Evolutionary conservation across 495 filamentous ascomycete species (phyloP).

Genomic region (Delitschia confertaspora): DNA sequence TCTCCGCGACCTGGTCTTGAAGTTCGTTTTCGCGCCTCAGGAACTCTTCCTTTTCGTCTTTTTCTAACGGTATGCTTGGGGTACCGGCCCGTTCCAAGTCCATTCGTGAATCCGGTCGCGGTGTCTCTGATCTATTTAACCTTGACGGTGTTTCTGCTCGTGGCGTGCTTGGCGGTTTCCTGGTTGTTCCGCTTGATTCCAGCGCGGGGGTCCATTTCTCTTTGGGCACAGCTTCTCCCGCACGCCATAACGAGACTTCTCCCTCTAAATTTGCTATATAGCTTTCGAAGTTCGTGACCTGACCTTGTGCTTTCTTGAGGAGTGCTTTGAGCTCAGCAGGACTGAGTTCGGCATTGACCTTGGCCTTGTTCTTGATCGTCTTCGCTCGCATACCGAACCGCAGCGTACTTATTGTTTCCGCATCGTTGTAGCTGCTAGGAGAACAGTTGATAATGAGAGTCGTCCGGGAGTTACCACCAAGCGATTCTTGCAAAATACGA

Average conservation of each 20-base stretch:
- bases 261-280: slow-evolving; percentile 79
- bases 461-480: slow-evolving; percentile 94
- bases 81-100: slow-evolving; percentile 81
- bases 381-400: slow-evolving; percentile 96
- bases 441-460: slow-evolving; percentile 98
- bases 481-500: slow-evolving; percentile 87
- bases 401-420: slow-evolving; percentile 86
- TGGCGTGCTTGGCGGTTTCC: slow-evolving; percentile 52
- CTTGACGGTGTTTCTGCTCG: slow-evolving; percentile 74
- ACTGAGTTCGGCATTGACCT: slow-evolving; percentile 96
- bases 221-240: slow-evolving; percentile 78
- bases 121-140: slow-evolving; percentile 45
- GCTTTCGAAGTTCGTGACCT: slow-evolving; percentile 76
- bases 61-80: slow-evolving; percentile 79
- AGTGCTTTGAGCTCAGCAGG: slow-evolving; percentile 87
- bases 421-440: slow-evolving; percentile 95
- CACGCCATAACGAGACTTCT: slow-evolving; percentile 79
- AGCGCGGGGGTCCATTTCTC: slow-evolving; percentile 66
- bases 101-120: slow-evolving; percentile 68
- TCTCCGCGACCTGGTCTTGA: slow-evolving; percentile 91
- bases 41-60: slow-evolving; percentile 96
- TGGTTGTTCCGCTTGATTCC: slow-evolving; percentile 46
- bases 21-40: slow-evolving; percentile 90
- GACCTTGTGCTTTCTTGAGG: slow-evolving; percentile 81
- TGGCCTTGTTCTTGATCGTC: slow-evolving; percentile 99